Conservation (phyloP, 2,329 filamentous ascomycete species). For the Sclerotinia spermophila region DNA sequence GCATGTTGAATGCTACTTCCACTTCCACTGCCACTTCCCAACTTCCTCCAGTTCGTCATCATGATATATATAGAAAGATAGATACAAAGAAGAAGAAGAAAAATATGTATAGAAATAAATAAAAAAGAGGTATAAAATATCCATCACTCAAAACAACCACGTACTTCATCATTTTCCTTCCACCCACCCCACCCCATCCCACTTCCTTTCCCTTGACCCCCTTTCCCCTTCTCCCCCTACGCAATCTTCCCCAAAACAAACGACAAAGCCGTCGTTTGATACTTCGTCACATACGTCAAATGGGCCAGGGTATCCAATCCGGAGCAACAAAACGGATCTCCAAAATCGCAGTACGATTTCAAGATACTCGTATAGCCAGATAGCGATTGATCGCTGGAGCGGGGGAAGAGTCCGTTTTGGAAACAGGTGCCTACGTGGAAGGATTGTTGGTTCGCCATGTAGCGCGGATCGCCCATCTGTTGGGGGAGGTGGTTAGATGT, state of each 20-base stretch:
- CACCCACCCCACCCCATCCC: too few relatives aligned
- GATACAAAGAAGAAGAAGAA: neutral
- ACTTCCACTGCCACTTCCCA: accelerated
- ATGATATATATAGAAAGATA: neutral
- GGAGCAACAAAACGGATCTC: constrained; percentile 1
- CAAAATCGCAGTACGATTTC: constrained; percentile 6
- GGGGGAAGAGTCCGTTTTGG: constrained; percentile 8
- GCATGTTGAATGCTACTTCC: neutral
- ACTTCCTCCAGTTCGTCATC: too few relatives aligned
- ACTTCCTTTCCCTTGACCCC: too few relatives aligned
- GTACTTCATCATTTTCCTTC: neutral
- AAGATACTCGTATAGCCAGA: neutral
- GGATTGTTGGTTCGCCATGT: neutral
- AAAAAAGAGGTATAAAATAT: neutral
- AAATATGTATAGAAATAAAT: neutral
- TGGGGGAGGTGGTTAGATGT: neutral
- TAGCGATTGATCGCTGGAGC: neutral
- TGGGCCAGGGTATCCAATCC: neutral
- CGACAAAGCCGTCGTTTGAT: neutral
- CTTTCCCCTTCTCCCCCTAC: neutral
- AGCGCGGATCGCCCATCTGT: constrained; percentile 5
- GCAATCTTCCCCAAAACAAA: constrained; percentile 6
- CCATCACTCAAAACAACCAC: neutral
- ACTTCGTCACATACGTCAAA: neutral
- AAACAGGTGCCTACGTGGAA: constrained; percentile 14